A percentile compares a stretch with the other conserved stretches of the same genome.
Conservation (phyloP, 371 early-diverging fungal species). For the Mucor velutinosus region DNA sequence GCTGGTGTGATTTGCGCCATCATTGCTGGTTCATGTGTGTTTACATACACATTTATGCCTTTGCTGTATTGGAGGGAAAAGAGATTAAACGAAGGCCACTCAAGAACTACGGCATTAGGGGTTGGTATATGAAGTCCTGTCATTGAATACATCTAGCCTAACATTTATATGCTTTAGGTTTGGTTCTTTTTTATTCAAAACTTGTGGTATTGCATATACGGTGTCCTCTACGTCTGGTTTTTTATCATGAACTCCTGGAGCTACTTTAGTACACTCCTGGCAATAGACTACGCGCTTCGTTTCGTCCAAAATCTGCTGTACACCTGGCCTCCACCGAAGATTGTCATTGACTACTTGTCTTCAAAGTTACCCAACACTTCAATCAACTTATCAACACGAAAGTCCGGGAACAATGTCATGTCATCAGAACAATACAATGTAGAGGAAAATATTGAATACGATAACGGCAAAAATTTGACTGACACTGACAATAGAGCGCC, state of each 20-base stretch:
- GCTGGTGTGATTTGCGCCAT: constrained; percentile 7
- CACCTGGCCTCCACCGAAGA: constrained; percentile 21
- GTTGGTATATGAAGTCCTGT: not conserved
- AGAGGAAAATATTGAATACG: constrained; percentile 1
- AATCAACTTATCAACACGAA: constrained; percentile 3
- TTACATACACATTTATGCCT: constrained; percentile 24
- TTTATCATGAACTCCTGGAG: constrained; percentile 16
- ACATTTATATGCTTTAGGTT: constrained; percentile 6
- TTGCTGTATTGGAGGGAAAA: constrained; percentile 18
- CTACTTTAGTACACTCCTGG: constrained; percentile 7
- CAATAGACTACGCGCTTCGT: constrained; percentile 14
- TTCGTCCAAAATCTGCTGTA: constrained; percentile 15
- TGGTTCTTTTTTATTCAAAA: constrained; percentile 21
- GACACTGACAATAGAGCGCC: not conserved
- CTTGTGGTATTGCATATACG: constrained; percentile 15
- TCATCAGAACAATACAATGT: constrained; percentile 14
- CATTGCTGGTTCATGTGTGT: constrained; percentile 2
- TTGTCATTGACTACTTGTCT: constrained; percentile 4
- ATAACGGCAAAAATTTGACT: not conserved
- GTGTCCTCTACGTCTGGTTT: constrained; percentile 22
- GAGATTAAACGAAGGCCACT: constrained; percentile 6
- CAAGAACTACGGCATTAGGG: constrained; percentile 21
- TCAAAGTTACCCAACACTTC: constrained; percentile 1
- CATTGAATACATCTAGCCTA: not conserved
- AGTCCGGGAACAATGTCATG: constrained; percentile 2